Base-by-base conservation (phyloP, 2,329 filamentous ascomycete genomes). In the Neocatenulostroma microsporum region DNA sequence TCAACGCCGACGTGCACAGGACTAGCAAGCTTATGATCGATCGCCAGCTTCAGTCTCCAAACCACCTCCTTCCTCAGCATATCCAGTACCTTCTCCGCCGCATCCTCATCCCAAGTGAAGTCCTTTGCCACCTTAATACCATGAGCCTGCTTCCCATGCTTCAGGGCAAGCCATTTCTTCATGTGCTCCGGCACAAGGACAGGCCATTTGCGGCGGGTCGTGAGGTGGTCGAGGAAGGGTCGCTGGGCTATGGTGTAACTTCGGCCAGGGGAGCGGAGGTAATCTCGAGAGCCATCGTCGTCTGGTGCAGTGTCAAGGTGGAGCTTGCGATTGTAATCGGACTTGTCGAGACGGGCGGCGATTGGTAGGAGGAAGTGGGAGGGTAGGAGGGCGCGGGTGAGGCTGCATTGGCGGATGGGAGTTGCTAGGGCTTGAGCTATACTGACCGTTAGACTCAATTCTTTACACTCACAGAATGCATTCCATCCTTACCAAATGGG, bases 311-410 rank as follows among this genome's bases (percentile, higher is more conserved):
- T 14, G 27, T n/a, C 23, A n/a, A 9, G 23, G 23, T 24, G 9
- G 8, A n/a, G 23, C n/a, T 24, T n/a, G 23, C 23, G 23, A 24
- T 24, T 24, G 9, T 24, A 8, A 24, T 24, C 9, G n/a, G 23
- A 24, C 23, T 24, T 8, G 23, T n/a, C 76, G 17, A 63, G 25
- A 10, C 5, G 21, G 6, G 28, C 8, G 15, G 32, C 34, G 41
- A 85, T 78, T 21, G 73, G 65, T 37, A 82, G 73, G 4, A 84
- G 62, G 53, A 85, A 81, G 49, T 71, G 76, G 11, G 57, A 59
- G 2, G 82, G 82, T 5, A 84, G 57, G 1, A 53, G 51, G 0
- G 56, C 53, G 0, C 50, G 42, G 1, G 77, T 76, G 21, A 71
- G 53, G 15, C 58, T 50, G 49, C 80, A 84, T 39, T 56, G 48